Evolutionary conservation across 768 basidiomycete genomes (phyloP).

Genomic region (Lentinula sp.): DNA sequence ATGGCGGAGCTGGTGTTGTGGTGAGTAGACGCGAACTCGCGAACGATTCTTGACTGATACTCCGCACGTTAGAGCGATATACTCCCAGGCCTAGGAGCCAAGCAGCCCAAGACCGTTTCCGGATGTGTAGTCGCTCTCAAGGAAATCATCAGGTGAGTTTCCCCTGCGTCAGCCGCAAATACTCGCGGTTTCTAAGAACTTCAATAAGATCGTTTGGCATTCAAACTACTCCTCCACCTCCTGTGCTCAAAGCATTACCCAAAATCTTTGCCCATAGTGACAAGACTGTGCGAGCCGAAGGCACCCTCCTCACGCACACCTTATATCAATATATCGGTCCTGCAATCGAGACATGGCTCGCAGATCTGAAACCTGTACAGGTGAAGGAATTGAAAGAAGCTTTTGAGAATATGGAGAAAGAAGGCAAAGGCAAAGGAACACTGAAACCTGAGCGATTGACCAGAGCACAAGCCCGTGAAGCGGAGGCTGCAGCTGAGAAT

Average conservation of each 20-base stretch:
- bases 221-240: conserved; percentile 64
- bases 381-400: conserved; percentile 91
- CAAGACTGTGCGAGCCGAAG: conserved; percentile 93
- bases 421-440: conserved; percentile 79
- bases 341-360: conserved; percentile 77
- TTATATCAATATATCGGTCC: conserved; percentile 86
- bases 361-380: conserved; percentile 94
- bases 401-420: conserved; percentile 78
- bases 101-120: conserved; percentile 92
- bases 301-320: conserved; percentile 62
- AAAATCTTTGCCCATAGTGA: conserved; percentile 95
- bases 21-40: conserved; percentile 45
- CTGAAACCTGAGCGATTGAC: conserved; percentile 79
- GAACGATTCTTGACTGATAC: conserved; percentile 16
- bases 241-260: conserved; percentile 80
- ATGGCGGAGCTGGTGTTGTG: conserved; percentile 78
- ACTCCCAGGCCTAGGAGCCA: conserved; percentile 79
- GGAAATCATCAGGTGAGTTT: conserved; percentile 75
- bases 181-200: not conserved
- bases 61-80: conserved; percentile 54
- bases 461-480: conserved; percentile 68
- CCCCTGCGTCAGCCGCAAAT: not conserved
- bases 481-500: conserved; percentile 35
- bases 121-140: conserved; percentile 71
- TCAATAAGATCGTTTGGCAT: conserved; percentile 67